Percentiles rank a stretch among this genome's conserved stretches.
These are phyloP conservation scores for Metarhizium guizhouense DNA, from an alignment of 2,329 filamentous ascomycete genomes.

Conservation along the genomic window DNA sequence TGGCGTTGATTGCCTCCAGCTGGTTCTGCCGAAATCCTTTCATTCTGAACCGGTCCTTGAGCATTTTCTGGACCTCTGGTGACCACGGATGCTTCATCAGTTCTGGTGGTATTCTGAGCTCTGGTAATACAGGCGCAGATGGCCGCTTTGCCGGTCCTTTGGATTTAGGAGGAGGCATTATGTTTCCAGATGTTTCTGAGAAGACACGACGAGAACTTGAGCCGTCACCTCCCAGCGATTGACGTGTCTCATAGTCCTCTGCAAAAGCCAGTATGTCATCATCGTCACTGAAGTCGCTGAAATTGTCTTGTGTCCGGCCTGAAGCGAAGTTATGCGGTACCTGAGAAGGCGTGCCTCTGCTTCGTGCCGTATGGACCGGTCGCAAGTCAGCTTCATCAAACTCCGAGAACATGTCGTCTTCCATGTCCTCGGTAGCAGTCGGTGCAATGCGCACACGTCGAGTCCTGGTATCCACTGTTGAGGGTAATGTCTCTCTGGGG, in stretches of 20 bases:
- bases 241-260: conserved; percentile 37
- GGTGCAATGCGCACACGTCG: not conserved
- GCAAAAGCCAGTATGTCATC: conserved; percentile 44
- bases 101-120: conserved; percentile 35
- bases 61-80: conserved; percentile 66
- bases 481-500: conserved; percentile 13
- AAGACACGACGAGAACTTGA: conserved; percentile 28
- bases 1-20: conserved; percentile 91
- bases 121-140: conserved; percentile 13
- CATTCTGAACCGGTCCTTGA: conserved; percentile 78
- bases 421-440: conserved; percentile 6
- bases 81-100: conserved; percentile 73
- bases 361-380: not conserved
- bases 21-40: conserved; percentile 85
- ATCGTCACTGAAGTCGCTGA: conserved; percentile 41
- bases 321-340: not conserved
- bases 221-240: conserved; percentile 18
- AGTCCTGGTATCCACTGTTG: conserved; percentile 1
- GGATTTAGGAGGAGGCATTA: conserved; percentile 20
- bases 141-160: conserved; percentile 24
- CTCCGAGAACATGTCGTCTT: conserved; percentile 20
- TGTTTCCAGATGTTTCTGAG: conserved; percentile 41
- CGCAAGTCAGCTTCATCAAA: conserved; percentile 19
- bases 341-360: not conserved
- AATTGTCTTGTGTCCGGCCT: conserved; percentile 20